phyloP scores from a whole-genome alignment of 257 asterid genomes.

The Perilla frutescens region DNA sequence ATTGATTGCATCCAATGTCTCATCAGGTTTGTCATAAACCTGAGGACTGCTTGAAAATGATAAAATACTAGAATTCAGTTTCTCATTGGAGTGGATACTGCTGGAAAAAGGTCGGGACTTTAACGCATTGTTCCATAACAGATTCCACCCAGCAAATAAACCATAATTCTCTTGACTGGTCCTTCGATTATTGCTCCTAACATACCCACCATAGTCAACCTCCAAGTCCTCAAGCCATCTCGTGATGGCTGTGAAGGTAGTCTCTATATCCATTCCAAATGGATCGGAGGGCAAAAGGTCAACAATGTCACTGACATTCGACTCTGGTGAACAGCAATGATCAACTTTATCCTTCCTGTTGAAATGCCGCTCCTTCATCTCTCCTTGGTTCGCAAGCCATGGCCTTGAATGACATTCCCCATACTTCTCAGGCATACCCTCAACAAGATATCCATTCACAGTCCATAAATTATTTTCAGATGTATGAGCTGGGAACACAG shows the following conservation, averaged over 20 bases:
- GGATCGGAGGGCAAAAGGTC: slow-evolving; percentile 93
- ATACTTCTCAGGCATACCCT: slow-evolving; percentile 60
- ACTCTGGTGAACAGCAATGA: slow-evolving; percentile 50
- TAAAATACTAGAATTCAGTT: slow-evolving; percentile 29
- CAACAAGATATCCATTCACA: slow-evolving; percentile 65
- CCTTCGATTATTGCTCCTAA: slow-evolving; percentile 37
- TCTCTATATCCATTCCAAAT: slow-evolving; percentile 81
- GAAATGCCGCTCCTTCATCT: slow-evolving; percentile 44
- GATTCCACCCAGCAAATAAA: slow-evolving; percentile 59
- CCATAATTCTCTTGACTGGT: slow-evolving; percentile 50
- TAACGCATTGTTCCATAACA: slow-evolving; percentile 60
- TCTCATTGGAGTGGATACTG: slow-evolving; percentile 38
- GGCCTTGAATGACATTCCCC: slow-evolving; percentile 55
- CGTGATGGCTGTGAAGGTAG: slow-evolving; percentile 76
- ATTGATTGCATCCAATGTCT: slow-evolving; percentile 33
- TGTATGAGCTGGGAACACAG: slow-evolving; percentile 53
- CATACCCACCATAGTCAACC: slow-evolving; percentile 38
- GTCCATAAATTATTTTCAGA: slow-evolving; percentile 68
- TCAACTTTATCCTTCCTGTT: slow-evolving; percentile 52
- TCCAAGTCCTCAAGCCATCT: slow-evolving; percentile 82
- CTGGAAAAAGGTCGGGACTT: slow-evolving; percentile 48
- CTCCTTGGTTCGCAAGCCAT: slow-evolving; percentile 47
- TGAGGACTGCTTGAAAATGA: slow-evolving; percentile 44
- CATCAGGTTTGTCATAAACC: slow-evolving; percentile 37
- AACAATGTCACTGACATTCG: slow-evolving; percentile 50